Evolutionary conservation across 2,329 filamentous ascomycete genomes (phyloP), one percentile per base, ranked within the genome.

Genomic region (Blumeria graminis): DNA sequence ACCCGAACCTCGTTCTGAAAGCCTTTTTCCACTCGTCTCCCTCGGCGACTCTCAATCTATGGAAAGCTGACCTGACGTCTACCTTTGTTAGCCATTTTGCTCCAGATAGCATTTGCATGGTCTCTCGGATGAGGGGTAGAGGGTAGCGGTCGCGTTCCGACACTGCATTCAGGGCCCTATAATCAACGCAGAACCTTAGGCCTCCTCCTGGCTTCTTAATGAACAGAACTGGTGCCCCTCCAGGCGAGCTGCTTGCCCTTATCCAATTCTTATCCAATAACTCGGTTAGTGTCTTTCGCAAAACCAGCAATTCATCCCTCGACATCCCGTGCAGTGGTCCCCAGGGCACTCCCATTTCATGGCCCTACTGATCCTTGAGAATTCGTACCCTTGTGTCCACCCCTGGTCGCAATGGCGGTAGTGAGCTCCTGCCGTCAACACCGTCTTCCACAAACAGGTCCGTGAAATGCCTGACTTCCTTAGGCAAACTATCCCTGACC

Each of bases 91-190:
- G 13, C 22, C n/a, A 50, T 7, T 33, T 50, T 7, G 46, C 46
- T 28, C 46, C n/a, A 4, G 22, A 16, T 50, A 28, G 10, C 13
- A 50, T 5, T 3, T 14, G 46, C 8, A 50, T 10, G 4, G 7
- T 50, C n/a, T 50, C 46, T 28, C 16, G n/a, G 6, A 36, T 52
- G 7, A 52, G 11, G 9, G 48, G 32, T 8, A 52, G 32, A n/a
- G 32, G 32, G n/a, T 52, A 58, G 34, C 45, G 33, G 16, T 58
- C 48, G 11, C 35, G 41, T 22, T 51, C 48, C 2, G 55, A 56
- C 6, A 56, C 35, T 6, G 34, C 48, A 34, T 58, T 58, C 9
- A 58, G 38, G 10, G n/a, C 46, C 16, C 57, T 9, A 18, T 58
- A 54, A 16, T 58, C 54, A 9, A 52, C 11, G 32, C 56, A 57